Conservation (phyloP, 2,329 filamentous ascomycete genomes). For the Cladobotryum protrusum region DNA sequence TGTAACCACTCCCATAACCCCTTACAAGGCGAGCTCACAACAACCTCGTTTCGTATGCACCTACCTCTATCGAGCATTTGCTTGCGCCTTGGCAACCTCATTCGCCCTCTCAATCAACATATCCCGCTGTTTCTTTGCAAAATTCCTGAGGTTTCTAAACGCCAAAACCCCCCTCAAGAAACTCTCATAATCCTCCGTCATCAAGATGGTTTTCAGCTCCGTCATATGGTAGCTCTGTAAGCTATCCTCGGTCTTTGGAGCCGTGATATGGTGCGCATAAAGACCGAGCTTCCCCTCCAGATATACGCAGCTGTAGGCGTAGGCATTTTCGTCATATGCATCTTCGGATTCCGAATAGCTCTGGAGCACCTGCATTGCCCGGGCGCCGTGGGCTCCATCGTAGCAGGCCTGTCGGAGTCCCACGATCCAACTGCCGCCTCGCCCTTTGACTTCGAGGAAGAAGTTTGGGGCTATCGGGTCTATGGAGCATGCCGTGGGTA, state of each 20-base stretch:
- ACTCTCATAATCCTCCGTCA: conserved; percentile 23
- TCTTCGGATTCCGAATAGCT: conserved; percentile 24
- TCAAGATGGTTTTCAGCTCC: conserved; percentile 19
- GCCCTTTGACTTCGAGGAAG: conserved; percentile 33
- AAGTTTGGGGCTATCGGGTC: conserved; percentile 33
- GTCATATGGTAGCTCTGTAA: conserved; percentile 32
- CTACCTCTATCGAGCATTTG: too few species aligned
- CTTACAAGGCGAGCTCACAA: too few species aligned
- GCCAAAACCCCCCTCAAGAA: conserved; percentile 31
- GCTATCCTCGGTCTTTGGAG: conserved; percentile 16
- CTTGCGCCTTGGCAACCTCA: not conserved
- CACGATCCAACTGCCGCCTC: conserved; percentile 21
- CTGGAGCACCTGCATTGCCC: conserved; percentile 30
- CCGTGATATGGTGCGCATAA: conserved; percentile 29
- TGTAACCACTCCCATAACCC: too few species aligned
- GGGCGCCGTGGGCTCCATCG: conserved; percentile 28
- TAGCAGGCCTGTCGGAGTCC: conserved; percentile 28
- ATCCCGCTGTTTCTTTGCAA: conserved; percentile 31
- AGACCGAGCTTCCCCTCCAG: conserved; percentile 28
- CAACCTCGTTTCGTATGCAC: too few species aligned
- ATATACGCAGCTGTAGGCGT: conserved; percentile 32
- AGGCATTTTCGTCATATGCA: conserved; percentile 31
- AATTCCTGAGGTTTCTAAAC: conserved; percentile 35
- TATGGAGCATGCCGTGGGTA: conserved; percentile 21
- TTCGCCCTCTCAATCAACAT: conserved; percentile 27